Base-by-base conservation (phyloP, 495 filamentous ascomycete species). In the Xylaria cubensis region DNA sequence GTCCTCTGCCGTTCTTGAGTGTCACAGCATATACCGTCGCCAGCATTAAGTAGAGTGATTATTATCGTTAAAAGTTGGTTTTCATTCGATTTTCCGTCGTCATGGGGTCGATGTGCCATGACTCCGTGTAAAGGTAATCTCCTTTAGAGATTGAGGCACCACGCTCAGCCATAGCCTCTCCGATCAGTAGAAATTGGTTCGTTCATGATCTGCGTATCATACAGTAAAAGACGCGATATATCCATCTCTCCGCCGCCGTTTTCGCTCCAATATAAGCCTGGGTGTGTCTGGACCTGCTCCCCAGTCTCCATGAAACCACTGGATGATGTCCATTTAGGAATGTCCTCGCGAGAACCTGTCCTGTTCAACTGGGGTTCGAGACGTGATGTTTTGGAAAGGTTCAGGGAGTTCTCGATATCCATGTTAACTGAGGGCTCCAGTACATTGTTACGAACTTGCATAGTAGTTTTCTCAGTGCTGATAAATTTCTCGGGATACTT, bases 401-500 rank as follows among this genome's bases (percentile, higher is more conserved):
- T 74, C 13, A 82, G 62, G 0, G 78, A 77, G 36, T 77, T 80
- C 19, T 83, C 78, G 32, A 82, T 79, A 21, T 74, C 73, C 64
- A 79, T 79, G 56, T 78, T 80, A 63, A 85, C 74, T 0, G 79
- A 82, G 6, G 84, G 85, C 66, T 85, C 84, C 36, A 85, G 72
- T 8, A 80, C 36, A 55, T 69, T 72, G 66, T 73, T 80, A 74
- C 71, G 81, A 63, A 81, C 79, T 67, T 90, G 83, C 36, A 82
- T 77, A 19, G 78, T 77, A 21, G 85, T 86, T 76, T 92, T 96
- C 61, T 90, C 87, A 34, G 85, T 85, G 61, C 76, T 70, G 24
- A 78, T 74, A 72, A 85, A 87, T 55, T 84, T 81, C 48, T 92
- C 88, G 8, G 94, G 93, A 73, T 91, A 94, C 66, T 91, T 92